Evolutionary conservation across 2,329 filamentous ascomycete genomes (phyloP).

Genomic region (Neofusicoccum sp.): DNA sequence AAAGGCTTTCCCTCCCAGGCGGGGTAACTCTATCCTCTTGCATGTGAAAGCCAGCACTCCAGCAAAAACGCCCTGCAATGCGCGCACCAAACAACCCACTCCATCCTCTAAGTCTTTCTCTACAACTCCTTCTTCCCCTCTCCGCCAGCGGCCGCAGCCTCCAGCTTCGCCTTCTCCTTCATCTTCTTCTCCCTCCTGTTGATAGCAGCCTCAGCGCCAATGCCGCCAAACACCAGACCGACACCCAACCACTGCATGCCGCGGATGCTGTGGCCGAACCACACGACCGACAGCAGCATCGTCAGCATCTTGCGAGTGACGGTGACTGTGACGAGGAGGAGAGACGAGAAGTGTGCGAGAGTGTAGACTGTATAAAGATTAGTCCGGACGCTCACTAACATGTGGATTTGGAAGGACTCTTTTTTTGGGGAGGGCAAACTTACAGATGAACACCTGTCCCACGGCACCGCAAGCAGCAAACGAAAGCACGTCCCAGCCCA

Average conservation of each 20-base stretch:
- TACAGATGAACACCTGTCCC: constrained; percentile 91
- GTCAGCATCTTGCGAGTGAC: constrained; percentile 99
- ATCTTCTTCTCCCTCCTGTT: constrained; percentile 79
- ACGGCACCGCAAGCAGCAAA: constrained; percentile 90
- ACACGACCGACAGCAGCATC: constrained; percentile 94
- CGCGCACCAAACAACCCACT: neutral
- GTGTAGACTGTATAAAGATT: constrained; percentile 68
- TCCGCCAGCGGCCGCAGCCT: constrained; percentile 18
- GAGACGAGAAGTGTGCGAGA: constrained; percentile 84
- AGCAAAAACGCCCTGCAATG: neutral
- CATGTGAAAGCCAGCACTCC: too few species aligned
- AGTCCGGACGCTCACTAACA: neutral
- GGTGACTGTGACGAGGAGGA: constrained; percentile 92
- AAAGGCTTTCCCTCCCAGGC: too few species aligned
- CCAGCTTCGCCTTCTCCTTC: constrained; percentile 67
- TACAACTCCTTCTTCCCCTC: constrained; percentile 27
- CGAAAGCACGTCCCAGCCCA: constrained; percentile 84
- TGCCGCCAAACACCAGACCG: constrained; percentile 88
- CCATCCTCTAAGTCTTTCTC: neutral
- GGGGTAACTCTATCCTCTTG: too few species aligned
- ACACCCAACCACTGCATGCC: constrained; percentile 95
- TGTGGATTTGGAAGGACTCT: neutral
- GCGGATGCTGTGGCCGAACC: constrained; percentile 86
- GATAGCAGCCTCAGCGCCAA: constrained; percentile 86
- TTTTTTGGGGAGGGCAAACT: constrained; percentile 27